Base-by-base conservation (phyloP, 73 alveolate genomes). In the Paramecium sonneborni region DNA sequence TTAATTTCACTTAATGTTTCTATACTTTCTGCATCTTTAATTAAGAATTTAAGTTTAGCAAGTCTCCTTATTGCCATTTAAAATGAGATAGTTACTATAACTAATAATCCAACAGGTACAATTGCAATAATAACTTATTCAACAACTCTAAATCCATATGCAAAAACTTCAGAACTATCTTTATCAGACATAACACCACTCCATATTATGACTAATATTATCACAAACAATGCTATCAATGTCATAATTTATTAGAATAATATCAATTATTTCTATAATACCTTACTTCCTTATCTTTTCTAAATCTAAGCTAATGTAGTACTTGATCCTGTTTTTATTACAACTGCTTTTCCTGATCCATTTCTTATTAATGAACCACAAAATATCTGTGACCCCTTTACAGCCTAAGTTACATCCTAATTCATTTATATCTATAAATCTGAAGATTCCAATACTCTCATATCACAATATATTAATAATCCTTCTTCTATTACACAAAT, bases 1-100 rank as follows among this genome's bases (percentile, higher is more conserved):
- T 79, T 79, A 5, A 79, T 41, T 20, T 79, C 90, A 79, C 90
- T 79, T 79, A 79, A 79, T 46, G 48, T 79, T 37, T 79, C 90
- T 6, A 79, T 79, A 21, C 38, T 44, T n/a, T 79, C 90, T n/a
- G 44, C 44, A 79, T 38, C 41, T 24, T 79, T 41, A 24, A 79
- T 23, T 14, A 79, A 79, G 6, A 79, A 43, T 30, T 32, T 79
- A 11, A 43, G n/a, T 44, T 79, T 79, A 6, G 90, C 90, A 28
- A 79, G 14, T 46, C 90, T 79, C 14, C 90, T 79, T 11, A 39
- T 79, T 11, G 90, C 90, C 90, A 79, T 79, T 79, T 79, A 23
- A 26, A 79, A 39, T 20, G 76, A 43, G 1, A 79, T 79, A 5
- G 90, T 79, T 23, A 79, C 90, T 1, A 43, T 44, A 3, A 79